Evolutionary conservation across 371 early-diverging fungal genomes (phyloP), one percentile per base, ranked within the genome.

Genomic region (Parasitella parasitica): DNA sequence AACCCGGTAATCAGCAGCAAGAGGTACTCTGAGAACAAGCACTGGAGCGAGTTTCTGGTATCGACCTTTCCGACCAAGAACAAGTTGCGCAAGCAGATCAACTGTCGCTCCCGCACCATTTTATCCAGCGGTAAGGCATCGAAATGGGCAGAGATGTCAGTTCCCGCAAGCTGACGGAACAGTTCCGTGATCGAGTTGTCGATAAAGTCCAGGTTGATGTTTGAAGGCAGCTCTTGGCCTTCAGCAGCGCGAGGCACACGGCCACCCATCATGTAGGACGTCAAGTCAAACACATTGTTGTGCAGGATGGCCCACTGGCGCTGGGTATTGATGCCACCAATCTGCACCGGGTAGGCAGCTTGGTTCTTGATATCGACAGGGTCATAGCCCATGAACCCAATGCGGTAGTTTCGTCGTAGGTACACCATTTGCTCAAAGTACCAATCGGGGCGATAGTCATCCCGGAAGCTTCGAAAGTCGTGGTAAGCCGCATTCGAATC

Each of bases 41-140:
- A 98, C 62, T 84, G 85, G 36, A 85, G 64, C 6, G 91, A 87
- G 56, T 89, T 86, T 36, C 97, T 89, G 27, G 86, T 83, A 75
- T 97, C 97, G n/a, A 97, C 80, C 7, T 89, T 86, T 28, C 97
- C 98, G 9, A 89, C 90, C 64, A 91, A 90, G 68, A 95, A 95
- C 22, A 92, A 75, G 54, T 89, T 86, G 52, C 91, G 82, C 67
- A 97, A 70, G 74, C 98, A 97, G 5, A 70, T 76, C 54, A 82
- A 20, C 54, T 83, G 81, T 6, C 76, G 69, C n/a, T 64, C 71
- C 12, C 75, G 72, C 35, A 69, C 72, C 20, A 51, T 70, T 54
- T 46, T 61, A 20, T 71, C 75, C 34, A 81, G 16, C 0, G 80
- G 73, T 18, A 86, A 54, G 2, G 77, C 68, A 59, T 89, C 85